Evolutionary conservation across 2,329 filamentous ascomycete species (phyloP).

Genomic region (Colletotrichum siamense): DNA sequence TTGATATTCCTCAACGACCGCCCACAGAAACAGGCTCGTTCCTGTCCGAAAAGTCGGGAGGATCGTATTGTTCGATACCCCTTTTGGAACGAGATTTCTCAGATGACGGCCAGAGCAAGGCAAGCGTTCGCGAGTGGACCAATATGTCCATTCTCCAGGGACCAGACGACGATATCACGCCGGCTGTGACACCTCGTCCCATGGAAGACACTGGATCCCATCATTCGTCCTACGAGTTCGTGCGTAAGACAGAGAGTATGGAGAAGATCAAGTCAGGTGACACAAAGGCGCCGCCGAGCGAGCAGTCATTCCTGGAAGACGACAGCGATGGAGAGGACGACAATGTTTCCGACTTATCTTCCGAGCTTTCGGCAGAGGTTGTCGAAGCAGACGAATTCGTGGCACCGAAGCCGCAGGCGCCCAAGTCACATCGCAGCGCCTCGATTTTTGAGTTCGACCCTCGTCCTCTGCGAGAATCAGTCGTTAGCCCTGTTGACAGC

Average conservation of each 20-base stretch:
- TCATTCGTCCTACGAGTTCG: constrained; percentile 55
- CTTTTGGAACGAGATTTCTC: constrained; percentile 72
- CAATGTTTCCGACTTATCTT: constrained; percentile 64
- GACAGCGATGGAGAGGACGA: constrained; percentile 52
- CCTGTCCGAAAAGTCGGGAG: constrained; percentile 67
- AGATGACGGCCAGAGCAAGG: constrained; percentile 52
- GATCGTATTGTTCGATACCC: constrained; percentile 79
- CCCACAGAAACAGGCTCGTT: constrained; percentile 50
- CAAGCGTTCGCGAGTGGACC: constrained; percentile 54
- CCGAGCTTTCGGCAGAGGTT: constrained; percentile 63
- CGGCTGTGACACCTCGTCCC: constrained; percentile 8
- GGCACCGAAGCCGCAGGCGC: constrained; percentile 12
- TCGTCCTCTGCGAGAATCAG: constrained; percentile 7
- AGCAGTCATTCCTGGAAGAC: constrained; percentile 52
- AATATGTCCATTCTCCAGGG: constrained; percentile 59
- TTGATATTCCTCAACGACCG: constrained; percentile 29
- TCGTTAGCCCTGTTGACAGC: neutral
- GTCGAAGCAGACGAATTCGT: constrained; percentile 30
- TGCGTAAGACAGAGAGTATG: constrained; percentile 59
- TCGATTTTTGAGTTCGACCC: constrained; percentile 4
- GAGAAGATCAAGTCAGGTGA: constrained; percentile 45
- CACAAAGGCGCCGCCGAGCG: constrained; percentile 31
- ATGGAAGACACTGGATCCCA: constrained; percentile 6
- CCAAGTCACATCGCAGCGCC: neutral
- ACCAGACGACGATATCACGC: constrained; percentile 43